Evolutionary conservation across 768 basidiomycete genomes (phyloP).

Genomic region (Gymnopilus dilepis): DNA sequence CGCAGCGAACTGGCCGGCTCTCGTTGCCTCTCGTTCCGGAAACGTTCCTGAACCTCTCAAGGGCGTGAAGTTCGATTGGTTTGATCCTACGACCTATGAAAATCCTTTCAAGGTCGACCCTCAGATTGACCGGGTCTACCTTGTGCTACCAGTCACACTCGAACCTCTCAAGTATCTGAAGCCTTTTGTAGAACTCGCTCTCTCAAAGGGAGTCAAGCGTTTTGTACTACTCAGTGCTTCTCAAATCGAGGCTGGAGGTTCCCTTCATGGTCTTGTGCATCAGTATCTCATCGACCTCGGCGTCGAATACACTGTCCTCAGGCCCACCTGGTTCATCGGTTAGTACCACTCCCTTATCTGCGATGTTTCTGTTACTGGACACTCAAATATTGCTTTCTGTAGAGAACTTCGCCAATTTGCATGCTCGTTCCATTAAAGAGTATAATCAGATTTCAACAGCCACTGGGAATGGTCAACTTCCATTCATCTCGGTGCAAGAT

Average conservation of each 20-base stretch:
- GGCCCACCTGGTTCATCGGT: slow-evolving; percentile 39
- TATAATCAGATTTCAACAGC: slow-evolving; percentile 23
- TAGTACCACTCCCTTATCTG: not conserved
- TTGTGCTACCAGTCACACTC: slow-evolving; percentile 23
- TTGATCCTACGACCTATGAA: slow-evolving; percentile 35
- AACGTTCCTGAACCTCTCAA: slow-evolving; percentile 30
- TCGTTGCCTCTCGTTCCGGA: slow-evolving; percentile 33
- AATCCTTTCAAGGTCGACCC: slow-evolving; percentile 36
- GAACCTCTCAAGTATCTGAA: slow-evolving; percentile 33
- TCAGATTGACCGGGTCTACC: slow-evolving; percentile 28
- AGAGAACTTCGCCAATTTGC: slow-evolving; percentile 36
- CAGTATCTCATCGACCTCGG: slow-evolving; percentile 28
- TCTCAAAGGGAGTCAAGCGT: slow-evolving; percentile 33
- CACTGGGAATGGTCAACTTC: slow-evolving; percentile 26
- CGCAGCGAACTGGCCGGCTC: slow-evolving; percentile 25
- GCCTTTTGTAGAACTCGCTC: slow-evolving; percentile 36
- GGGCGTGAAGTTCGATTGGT: slow-evolving; percentile 42
- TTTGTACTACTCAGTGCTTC: slow-evolving; percentile 34
- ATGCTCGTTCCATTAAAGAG: slow-evolving; percentile 25
- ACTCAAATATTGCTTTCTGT: not conserved
- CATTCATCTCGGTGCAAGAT: slow-evolving; percentile 31
- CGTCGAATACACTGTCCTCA: slow-evolving; percentile 32
- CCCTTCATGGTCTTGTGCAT: slow-evolving; percentile 26
- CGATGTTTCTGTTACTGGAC: not conserved
- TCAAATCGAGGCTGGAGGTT: slow-evolving; percentile 23